Evolutionary conservation across 352 stramenopile species (phyloP).

Genomic region (Globisporangium spinosum): DNA sequence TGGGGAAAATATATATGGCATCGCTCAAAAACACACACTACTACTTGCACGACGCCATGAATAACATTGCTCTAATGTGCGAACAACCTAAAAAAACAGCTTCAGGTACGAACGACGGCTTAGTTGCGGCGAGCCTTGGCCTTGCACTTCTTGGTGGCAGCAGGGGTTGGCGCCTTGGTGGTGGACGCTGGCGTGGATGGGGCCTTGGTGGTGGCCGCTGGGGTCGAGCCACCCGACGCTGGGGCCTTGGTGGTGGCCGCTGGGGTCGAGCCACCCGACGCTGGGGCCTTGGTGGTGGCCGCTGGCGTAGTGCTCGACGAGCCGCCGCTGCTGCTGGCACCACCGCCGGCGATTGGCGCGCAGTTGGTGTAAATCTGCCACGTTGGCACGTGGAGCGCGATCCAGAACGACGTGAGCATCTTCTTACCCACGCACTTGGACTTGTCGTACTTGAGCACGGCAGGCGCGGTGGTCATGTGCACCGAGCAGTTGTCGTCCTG

Average conservation of each 20-base stretch:
- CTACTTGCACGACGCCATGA: not conserved
- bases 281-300: constrained; percentile 7
- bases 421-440: constrained; percentile 31
- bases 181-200: constrained; percentile 12
- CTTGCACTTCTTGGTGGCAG: constrained; percentile 20
- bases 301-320: constrained; percentile 4
- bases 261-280: constrained; percentile 11
- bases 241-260: constrained; percentile 10
- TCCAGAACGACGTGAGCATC: constrained; percentile 33
- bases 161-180: constrained; percentile 13
- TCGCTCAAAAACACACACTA: not conserved
- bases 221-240: constrained; percentile 9
- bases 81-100: not conserved
- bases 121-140: constrained; percentile 18
- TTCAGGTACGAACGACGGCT: not conserved
- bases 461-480: constrained; percentile 27
- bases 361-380: constrained; percentile 58
- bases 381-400: constrained; percentile 36
- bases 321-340: constrained; percentile 12
- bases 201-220: constrained; percentile 12
- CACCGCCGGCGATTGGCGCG: constrained; percentile 28
- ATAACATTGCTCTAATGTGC: constrained; percentile 9
- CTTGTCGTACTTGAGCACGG: constrained; percentile 39
- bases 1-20: not conserved
- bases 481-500: constrained; percentile 38